These are phyloP conservation scores for Zymoseptoria ardabiliae DNA, from an alignment of 2,329 filamentous ascomycete genomes.

Conservation along the genomic window DNA sequence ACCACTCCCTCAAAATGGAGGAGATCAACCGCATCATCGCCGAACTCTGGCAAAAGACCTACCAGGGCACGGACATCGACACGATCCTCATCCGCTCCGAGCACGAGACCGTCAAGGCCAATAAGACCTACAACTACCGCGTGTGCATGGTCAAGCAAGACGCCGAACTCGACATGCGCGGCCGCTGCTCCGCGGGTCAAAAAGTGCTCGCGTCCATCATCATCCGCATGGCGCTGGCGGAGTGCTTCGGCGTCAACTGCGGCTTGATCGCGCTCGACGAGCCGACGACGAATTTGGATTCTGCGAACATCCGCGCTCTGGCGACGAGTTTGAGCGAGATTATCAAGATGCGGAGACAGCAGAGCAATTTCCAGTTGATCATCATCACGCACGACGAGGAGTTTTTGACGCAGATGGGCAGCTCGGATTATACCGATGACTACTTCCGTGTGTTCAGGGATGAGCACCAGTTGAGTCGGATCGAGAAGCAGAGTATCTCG, in stretches of 20 bases:
- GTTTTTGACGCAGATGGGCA: slow-evolving; percentile 88
- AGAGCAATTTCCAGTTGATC: slow-evolving; percentile 95
- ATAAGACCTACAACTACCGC: slow-evolving; percentile 90
- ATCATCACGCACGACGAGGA: slow-evolving; percentile 99
- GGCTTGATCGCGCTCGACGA: slow-evolving; percentile 95
- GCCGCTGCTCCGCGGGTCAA: slow-evolving; percentile 90
- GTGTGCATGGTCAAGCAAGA: slow-evolving; percentile 96
- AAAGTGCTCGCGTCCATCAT: slow-evolving; percentile 96
- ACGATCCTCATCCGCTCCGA: slow-evolving; percentile 83
- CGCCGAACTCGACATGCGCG: slow-evolving; percentile 98
- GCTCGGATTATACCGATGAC: slow-evolving; percentile 82
- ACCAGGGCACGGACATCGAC: slow-evolving; percentile 95
- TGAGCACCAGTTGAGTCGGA: slow-evolving; percentile 77
- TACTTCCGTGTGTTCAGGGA: slow-evolving; percentile 85
- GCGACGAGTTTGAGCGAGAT: slow-evolving; percentile 80
- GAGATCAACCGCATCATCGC: slow-evolving; percentile 93
- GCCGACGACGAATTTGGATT: slow-evolving; percentile 92
- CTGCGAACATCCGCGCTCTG: slow-evolving; percentile 86
- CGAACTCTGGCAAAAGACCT: slow-evolving; percentile 95
- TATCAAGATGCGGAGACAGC: slow-evolving; percentile 72
- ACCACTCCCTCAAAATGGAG: slow-evolving; percentile 93
- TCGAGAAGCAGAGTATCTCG: slow-evolving; percentile 53
- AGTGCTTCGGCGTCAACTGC: slow-evolving; percentile 94
- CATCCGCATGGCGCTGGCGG: slow-evolving; percentile 88
- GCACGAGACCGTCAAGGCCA: slow-evolving; percentile 64